Conservation (phyloP, 2,329 filamentous ascomycete species). For the Beauveria bassiana region DNA sequence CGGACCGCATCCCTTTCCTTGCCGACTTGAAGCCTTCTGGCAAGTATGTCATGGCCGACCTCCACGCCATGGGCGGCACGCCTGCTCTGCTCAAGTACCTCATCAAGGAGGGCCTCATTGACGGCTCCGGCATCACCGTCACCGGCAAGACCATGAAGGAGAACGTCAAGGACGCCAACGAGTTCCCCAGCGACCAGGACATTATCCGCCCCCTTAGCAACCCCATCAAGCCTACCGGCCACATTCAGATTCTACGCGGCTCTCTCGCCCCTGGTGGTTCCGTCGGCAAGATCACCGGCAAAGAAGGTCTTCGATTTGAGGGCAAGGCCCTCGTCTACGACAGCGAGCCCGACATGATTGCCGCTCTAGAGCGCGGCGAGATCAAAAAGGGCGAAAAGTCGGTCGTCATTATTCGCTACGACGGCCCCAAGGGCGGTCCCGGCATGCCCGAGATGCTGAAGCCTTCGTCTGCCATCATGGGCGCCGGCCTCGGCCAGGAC, state of each 20-base stretch:
- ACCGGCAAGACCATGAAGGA: conserved; percentile 85
- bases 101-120: conserved; percentile 71
- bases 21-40: conserved; percentile 80
- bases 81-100: conserved; percentile 83
- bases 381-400: conserved; percentile 84
- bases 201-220: conserved; percentile 74
- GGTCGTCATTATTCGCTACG: conserved; percentile 85
- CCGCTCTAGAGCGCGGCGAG: conserved; percentile 65
- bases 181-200: conserved; percentile 66
- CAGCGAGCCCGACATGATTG: conserved; percentile 75
- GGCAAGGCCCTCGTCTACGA: conserved; percentile 79
- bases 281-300: conserved; percentile 94
- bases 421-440: conserved; percentile 86
- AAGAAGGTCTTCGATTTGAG: conserved; percentile 77
- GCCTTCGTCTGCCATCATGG: conserved; percentile 89
- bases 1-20: conserved; percentile 70
- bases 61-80: conserved; percentile 81
- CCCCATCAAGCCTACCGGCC: conserved; percentile 74
- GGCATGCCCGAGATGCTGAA: conserved; percentile 96
- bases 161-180: conserved; percentile 70
- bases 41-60: conserved; percentile 77
- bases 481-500: conserved; percentile 70
- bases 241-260: conserved; percentile 80
- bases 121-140: conserved; percentile 73
- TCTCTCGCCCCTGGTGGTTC: conserved; percentile 84